Conservation (phyloP, 345 rosid genomes). For the Ceriops decandra region DNA sequence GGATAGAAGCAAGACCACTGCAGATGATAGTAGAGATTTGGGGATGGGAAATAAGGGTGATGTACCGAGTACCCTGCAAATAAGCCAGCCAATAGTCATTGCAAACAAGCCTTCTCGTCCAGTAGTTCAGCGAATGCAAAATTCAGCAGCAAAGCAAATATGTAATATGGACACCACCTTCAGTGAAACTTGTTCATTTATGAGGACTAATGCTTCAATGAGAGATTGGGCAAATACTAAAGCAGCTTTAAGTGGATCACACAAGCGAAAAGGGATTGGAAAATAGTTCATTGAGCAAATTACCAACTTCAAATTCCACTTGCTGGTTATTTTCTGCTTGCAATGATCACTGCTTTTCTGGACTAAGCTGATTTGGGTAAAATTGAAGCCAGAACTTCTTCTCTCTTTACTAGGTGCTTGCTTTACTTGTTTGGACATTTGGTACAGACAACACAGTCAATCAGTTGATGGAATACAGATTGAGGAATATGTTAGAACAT, state of each 20-base stretch:
- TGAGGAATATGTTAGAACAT: too few relatives aligned
- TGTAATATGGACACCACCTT: constrained; percentile 18
- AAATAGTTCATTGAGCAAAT: constrained; percentile 14
- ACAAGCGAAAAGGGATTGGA: constrained; percentile 39
- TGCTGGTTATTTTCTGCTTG: background rate
- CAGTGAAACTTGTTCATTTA: constrained; percentile 59
- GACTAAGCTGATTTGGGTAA: background rate
- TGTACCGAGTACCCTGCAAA: constrained; percentile 17
- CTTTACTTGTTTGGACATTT: too few relatives aligned
- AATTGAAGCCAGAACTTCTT: too few relatives aligned
- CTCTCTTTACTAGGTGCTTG: too few relatives aligned
- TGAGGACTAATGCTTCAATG: constrained; percentile 69
- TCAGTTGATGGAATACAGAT: too few relatives aligned
- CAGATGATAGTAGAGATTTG: constrained; percentile 2
- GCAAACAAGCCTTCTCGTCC: constrained; percentile 21
- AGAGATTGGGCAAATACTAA: constrained; percentile 69
- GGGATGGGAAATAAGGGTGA: constrained; percentile 10
- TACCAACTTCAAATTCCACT: background rate
- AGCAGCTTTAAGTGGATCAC: constrained; percentile 49
- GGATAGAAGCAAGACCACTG: constrained; percentile 8
- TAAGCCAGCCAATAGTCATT: constrained; percentile 14
- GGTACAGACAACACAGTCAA: too few relatives aligned
- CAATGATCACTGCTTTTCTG: background rate
- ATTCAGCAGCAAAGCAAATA: constrained; percentile 16
- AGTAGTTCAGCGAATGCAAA: constrained; percentile 17